Evolutionary conservation across 176 grass and related monocot species (phyloP).

Genomic region (Musa acuminata): DNA sequence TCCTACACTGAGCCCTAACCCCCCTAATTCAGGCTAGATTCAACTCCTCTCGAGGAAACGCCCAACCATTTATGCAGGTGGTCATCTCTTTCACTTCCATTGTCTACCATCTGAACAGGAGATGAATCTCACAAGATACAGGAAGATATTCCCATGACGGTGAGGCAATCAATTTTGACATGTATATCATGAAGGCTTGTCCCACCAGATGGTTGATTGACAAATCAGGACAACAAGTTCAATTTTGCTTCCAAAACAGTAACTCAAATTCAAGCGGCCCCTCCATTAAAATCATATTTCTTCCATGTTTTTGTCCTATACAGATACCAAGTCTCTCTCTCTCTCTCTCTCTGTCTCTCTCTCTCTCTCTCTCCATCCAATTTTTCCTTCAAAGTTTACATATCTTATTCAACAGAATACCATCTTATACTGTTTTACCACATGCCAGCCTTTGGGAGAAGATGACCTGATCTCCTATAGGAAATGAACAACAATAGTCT

Average conservation of each 20-base stretch:
- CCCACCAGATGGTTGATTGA: conserved; percentile 5
- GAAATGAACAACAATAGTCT: neutral
- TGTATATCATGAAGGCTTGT: neutral
- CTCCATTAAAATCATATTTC: neutral
- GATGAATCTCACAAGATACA: conserved; percentile 3
- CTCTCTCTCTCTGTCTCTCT: no score
- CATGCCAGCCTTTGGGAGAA: neutral
- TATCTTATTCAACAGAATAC: neutral
- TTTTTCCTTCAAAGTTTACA: neutral
- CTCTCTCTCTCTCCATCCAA: neutral
- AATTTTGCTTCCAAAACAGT: conserved; percentile 9
- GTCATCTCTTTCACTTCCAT: neutral
- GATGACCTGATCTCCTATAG: neutral
- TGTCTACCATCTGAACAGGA: neutral
- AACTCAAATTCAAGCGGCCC: neutral
- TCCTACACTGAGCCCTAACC: neutral
- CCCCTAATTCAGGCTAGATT: neutral
- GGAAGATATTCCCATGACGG: neutral
- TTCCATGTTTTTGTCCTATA: neutral
- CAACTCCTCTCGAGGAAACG: neutral
- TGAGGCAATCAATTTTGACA: neutral
- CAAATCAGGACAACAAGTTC: neutral
- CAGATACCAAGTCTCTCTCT: neutral
- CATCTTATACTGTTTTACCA: neutral
- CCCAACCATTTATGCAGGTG: conserved; percentile 3